Evolutionary conservation across 106 monocot genomes (phyloP), one percentile per base, ranked within the genome.

Genomic region (Dendrobium nobile): DNA sequence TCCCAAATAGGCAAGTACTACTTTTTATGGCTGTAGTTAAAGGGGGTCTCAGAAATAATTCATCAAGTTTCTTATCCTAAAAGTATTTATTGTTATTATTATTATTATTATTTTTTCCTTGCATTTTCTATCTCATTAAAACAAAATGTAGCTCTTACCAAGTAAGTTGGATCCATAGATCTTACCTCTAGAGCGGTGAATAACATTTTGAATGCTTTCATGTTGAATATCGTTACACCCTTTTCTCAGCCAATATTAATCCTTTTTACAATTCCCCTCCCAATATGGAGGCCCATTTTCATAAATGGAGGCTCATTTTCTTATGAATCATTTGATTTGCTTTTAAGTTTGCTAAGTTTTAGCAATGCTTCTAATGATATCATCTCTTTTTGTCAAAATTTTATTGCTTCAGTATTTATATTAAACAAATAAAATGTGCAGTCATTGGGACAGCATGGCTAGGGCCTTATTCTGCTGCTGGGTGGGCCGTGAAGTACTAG

Each of bases 1-100:
- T 98, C 79, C 94, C 94, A 73, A 98, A 98, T 79, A 98, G 98
- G 98, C 88, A 83, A 81, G 84, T 82, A 19, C 56, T 65, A 45
- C 13, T 33, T 44, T 51, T 41, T 37, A 47, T 74, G 47, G 19
- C 13, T 31, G 22, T 78, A 67, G 24, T 74, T 80, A 17, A 9
- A 20, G n/a, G 19, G 4, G 16, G 33, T 33, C 31, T 28, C 3
- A 70, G 70, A 70, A 70, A 20, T 70, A 37, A 70, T 22, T 33
- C 64, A 70, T 33, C 15, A 37, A 13, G 70, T 15, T 28, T 67
- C 28, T 67, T 67, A 27, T 24, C 28, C 20, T 58, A 15, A n/a
- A 19, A 18, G 16, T 13, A 18, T 58, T 58, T 26, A 27, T 56
- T 20, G 16, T 15, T 31, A 11, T 28, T 78, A 55, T 19, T 41